Conservation (phyloP, 2,329 filamentous ascomycete genomes). For the Hymenoscyphus salicellus region DNA sequence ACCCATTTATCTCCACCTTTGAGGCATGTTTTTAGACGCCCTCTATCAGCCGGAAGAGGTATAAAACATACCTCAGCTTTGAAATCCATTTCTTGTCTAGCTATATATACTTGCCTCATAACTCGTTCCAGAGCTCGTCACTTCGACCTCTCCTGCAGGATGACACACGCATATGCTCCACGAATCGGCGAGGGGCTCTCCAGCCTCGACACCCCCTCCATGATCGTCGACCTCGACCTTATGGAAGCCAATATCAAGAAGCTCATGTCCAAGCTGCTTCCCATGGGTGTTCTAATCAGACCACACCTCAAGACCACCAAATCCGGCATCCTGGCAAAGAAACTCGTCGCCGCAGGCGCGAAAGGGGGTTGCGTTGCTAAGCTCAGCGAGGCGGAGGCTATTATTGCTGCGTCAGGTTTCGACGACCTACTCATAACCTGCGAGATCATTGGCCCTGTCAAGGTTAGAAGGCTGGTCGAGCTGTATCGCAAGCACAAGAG, state of each 20-base stretch:
- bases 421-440: slow-evolving; percentile 51
- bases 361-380: slow-evolving; percentile 53
- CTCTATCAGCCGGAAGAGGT: no score
- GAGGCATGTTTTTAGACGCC: no score
- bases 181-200: slow-evolving; percentile 43
- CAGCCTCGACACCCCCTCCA: slow-evolving; percentile 52
- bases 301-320: slow-evolving; percentile 56
- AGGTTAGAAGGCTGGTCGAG: slow-evolving; percentile 46
- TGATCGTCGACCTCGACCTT: slow-evolving; percentile 46
- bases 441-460: slow-evolving; percentile 47
- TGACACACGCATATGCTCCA: slow-evolving; percentile 37
- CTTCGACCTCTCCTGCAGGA: no score
- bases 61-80: no score
- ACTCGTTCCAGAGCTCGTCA: background rate
- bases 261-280: slow-evolving; percentile 5
- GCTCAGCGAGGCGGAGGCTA: slow-evolving; percentile 45
- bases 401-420: slow-evolving; percentile 44
- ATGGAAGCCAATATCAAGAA: slow-evolving; percentile 17
- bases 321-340: slow-evolving; percentile 44
- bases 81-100: no score
- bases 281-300: slow-evolving; percentile 29
- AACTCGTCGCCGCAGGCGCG: slow-evolving; percentile 45
- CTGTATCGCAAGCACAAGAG: slow-evolving; percentile 40
- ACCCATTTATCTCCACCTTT: no score
- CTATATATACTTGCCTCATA: background rate